These are phyloP conservation scores for Hanseniaspora thailandica DNA, from an alignment of 805 yeast species.

Conservation along the genomic window DNA sequence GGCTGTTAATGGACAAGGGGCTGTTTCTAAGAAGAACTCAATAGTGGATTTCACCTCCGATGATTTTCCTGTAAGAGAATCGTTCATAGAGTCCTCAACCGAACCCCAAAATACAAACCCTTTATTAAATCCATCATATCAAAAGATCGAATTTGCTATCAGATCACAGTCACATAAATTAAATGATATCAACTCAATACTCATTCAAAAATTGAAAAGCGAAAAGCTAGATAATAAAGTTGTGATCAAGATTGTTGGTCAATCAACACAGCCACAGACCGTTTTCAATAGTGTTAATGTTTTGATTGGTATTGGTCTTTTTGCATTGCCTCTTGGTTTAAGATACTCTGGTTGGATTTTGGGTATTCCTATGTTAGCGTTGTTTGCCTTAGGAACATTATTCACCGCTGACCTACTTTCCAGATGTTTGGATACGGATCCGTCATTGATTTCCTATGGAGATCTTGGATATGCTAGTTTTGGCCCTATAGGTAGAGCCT, in stretches of 20 bases:
- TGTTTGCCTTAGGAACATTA: constrained; percentile 57
- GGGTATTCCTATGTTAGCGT: constrained; percentile 47
- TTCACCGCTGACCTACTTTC: constrained; percentile 69
- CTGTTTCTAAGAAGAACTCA: not conserved
- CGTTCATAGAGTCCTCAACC: not conserved
- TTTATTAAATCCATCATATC: constrained; percentile 1
- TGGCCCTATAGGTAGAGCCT: constrained; percentile 61
- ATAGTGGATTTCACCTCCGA: not conserved
- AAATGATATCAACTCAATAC: constrained; percentile 35
- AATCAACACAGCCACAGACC: constrained; percentile 70
- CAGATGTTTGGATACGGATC: constrained; percentile 67
- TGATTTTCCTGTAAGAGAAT: not conserved
- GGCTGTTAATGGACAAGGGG: constrained; percentile 18
- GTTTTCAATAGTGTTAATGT: constrained; percentile 68
- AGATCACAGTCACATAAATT: constrained; percentile 37
- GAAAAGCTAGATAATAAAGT: constrained; percentile 62
- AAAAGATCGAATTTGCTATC: constrained; percentile 25
- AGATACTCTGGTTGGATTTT: constrained; percentile 58
- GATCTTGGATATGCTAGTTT: constrained; percentile 81
- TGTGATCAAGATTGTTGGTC: constrained; percentile 64
- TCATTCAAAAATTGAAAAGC: constrained; percentile 46
- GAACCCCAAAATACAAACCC: not conserved
- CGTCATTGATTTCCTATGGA: constrained; percentile 72
- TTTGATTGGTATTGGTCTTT: constrained; percentile 61
- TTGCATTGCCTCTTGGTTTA: constrained; percentile 62